These are phyloP conservation scores for Guyanaporus albipodus DNA, from an alignment of 768 basidiomycete species.

Conservation along the genomic window DNA sequence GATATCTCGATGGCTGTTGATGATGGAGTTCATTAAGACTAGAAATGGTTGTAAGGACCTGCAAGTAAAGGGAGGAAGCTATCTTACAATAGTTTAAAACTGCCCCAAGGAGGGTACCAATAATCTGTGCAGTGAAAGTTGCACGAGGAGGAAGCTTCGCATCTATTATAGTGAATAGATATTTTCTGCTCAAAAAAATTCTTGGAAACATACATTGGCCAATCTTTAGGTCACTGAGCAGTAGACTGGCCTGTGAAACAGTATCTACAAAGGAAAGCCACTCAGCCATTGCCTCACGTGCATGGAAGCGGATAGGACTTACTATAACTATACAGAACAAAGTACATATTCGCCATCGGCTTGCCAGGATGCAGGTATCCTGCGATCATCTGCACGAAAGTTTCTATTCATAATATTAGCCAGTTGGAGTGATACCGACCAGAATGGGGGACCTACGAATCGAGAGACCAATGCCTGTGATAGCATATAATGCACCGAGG, in stretches of 20 bases:
- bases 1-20: conserved; percentile 46
- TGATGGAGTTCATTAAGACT: conserved; percentile 57
- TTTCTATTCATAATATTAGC: conserved; percentile 12
- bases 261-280: conserved; percentile 40
- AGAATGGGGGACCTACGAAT: conserved; percentile 18
- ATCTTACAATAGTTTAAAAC: conserved; percentile 42
- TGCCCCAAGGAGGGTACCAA: conserved; percentile 52
- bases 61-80: background rate
- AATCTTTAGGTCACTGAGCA: conserved; percentile 56
- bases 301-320: conserved; percentile 10
- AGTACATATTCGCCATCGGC: conserved; percentile 44
- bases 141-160: conserved; percentile 60
- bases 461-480: conserved; percentile 33
- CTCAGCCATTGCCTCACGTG: conserved; percentile 37
- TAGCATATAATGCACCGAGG: conserved; percentile 50
- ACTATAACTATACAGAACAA: conserved; percentile 46
- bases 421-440: background rate
- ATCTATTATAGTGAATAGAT: conserved; percentile 28
- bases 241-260: conserved; percentile 42
- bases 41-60: conserved; percentile 23
- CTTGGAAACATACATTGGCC: conserved; percentile 17
- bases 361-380: conserved; percentile 36
- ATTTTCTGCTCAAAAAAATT: conserved; percentile 31
- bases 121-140: conserved; percentile 56
- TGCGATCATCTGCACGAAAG: conserved; percentile 35